Percentiles rank a stretch among this genome's conserved stretches.
These are phyloP conservation scores for Mycena venus DNA, from an alignment of 768 basidiomycete species.

Conservation along the genomic window DNA sequence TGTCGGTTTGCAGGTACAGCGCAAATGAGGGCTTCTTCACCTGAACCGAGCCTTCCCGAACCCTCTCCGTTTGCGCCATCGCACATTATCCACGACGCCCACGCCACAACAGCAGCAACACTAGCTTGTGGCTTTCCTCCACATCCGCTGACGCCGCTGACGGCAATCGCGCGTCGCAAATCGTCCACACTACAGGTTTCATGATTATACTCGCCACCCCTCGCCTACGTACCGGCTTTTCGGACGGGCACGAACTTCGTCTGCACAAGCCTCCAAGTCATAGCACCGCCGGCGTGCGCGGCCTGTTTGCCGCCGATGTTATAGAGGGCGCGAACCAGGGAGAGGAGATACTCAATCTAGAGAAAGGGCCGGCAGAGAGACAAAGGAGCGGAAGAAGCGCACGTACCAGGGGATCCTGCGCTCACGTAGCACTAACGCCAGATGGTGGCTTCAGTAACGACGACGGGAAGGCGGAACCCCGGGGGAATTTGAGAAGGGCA, in stretches of 20 bases:
- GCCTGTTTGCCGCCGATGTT: conserved; percentile 74
- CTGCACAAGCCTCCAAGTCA: conserved; percentile 90
- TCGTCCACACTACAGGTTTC: conserved; percentile 81
- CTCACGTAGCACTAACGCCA: no score
- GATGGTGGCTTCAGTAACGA: no score
- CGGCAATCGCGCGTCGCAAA: conserved; percentile 78
- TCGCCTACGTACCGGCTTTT: no score
- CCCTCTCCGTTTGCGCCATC: conserved; percentile 27
- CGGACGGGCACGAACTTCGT: conserved; percentile 89
- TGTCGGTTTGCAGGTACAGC: no score
- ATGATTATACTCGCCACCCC: conserved; percentile 78
- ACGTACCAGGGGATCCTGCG: conserved; percentile 70
- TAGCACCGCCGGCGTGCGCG: conserved; percentile 71
- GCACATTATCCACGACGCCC: conserved; percentile 51
- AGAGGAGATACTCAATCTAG: conserved; percentile 58
- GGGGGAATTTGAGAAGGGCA: conserved; percentile 68
- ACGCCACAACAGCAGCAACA: no score
- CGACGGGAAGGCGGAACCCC: conserved; percentile 39
- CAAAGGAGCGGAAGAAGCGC: conserved; percentile 36
- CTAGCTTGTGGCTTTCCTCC: no score
- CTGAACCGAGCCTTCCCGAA: no score
- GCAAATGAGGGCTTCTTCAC: no score
- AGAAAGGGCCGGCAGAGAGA: conserved; percentile 80
- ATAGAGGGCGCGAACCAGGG: conserved; percentile 64
- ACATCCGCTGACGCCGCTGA: no score